phyloP scores from a whole-genome alignment of 192 early-diverging fungal species.

The Umbelopsis isabellina region DNA sequence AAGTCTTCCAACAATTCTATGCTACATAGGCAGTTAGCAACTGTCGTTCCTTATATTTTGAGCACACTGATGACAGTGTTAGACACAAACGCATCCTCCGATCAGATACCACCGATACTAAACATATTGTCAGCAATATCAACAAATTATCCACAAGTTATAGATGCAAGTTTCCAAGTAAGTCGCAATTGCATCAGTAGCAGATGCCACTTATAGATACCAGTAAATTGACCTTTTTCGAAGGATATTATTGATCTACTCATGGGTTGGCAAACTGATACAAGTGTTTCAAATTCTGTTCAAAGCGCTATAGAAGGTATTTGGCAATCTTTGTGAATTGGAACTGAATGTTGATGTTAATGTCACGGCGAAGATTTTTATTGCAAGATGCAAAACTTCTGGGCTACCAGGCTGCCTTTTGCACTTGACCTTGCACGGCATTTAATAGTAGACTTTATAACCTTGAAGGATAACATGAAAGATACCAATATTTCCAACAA shows the following conservation, averaged over 20 bases:
- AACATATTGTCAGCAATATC: conserved; percentile 16
- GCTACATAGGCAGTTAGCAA: conserved; percentile 3
- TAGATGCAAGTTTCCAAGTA: conserved; percentile 30
- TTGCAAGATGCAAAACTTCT: conserved; percentile 34
- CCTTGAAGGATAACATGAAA: conserved; percentile 10
- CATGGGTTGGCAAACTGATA: conserved; percentile 72
- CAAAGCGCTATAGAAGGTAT: conserved; percentile 53
- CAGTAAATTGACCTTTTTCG: not conserved
- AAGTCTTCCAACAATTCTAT: not conserved
- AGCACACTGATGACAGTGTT: conserved; percentile 26
- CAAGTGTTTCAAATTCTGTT: conserved; percentile 41
- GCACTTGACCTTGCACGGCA: conserved; percentile 56
- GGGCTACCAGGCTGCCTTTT: conserved; percentile 50
- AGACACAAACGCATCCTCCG: conserved; percentile 30
- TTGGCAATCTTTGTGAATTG: not conserved
- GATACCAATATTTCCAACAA: not conserved
- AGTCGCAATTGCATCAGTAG: not conserved
- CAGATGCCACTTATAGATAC: not conserved
- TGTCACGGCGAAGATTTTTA: not conserved
- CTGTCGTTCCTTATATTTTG: conserved; percentile 23
- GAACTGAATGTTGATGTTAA: not conserved
- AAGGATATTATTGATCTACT: conserved; percentile 67
- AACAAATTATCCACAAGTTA: not conserved
- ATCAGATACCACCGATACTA: conserved; percentile 24
- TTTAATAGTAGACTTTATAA: conserved; percentile 54